Evolutionary conservation across 2,329 filamentous ascomycete genomes (phyloP), one percentile per base, ranked within the genome.

Genomic region (Falciphora oryzae): DNA sequence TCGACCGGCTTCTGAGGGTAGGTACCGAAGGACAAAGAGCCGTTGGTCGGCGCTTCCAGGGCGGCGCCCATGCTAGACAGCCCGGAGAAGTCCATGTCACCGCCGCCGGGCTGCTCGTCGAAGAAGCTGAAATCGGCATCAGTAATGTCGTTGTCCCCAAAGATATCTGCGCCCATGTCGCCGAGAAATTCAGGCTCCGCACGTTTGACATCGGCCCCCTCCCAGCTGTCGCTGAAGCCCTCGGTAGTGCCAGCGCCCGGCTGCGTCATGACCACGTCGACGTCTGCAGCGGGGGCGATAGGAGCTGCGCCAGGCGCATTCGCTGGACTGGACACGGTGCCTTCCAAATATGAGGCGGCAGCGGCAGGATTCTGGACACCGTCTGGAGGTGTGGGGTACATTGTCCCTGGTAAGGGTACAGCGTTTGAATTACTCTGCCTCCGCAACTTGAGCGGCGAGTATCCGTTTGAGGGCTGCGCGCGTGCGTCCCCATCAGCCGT

Each of bases 111-210:
- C 31, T 83, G 77, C 66, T 89, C 87, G 70, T 94, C 90, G 69
- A 94, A 94, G 74, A 93, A 94, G 72, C 85, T 91, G 73, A 94
- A 94, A 71, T 95, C 91, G 7, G 87, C 90, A 69, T 95, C 91
- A 1, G 89, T 93, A n/a, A 94, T 82, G 68, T 87, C 85, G 67
- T 86, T 83, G n/a, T 87, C 85, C n/a, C 83, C 87, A 75, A 91
- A 92, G 69, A 89, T 84, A 68, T 91, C 88, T 11, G 83, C 85
- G 16, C 87, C 87, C 68, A 90, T 80, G 64, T 91, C 89, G 27
- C 83, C 88, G 71, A 91, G 91, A 6, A 92, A 77, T 69, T 89
- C 76, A 8, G 72, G 74, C 10, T 79, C 79, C 60, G 83, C 80
- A 59, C 78, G 75, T 68, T 83, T 85, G 0, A 71, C 59, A 50